Evolutionary conservation across 345 rosid species (phyloP).

Genomic region (Gossypium raimondii): DNA sequence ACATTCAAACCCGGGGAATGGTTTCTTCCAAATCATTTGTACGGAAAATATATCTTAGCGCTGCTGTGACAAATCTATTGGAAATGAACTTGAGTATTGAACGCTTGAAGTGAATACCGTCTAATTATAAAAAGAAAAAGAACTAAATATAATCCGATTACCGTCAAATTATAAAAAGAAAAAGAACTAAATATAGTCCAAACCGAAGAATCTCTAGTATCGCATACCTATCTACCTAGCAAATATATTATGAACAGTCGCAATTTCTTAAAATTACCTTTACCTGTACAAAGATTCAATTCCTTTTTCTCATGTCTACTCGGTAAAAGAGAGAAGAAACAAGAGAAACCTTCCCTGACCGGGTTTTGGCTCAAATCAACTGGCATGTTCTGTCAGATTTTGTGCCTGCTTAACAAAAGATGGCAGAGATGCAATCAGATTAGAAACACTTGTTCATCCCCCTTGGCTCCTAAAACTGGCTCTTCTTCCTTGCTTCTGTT

Average conservation of each 20-base stretch:
- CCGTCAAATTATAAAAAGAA: not conserved
- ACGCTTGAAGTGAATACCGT: not conserved
- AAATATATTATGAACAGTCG: conserved; percentile 30
- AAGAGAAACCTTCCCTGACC: not conserved
- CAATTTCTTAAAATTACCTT: conserved; percentile 17
- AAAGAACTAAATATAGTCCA: not conserved
- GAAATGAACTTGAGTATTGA: not conserved
- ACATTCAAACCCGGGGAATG: not conserved
- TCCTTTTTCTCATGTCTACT: not conserved
- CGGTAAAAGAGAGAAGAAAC: not conserved
- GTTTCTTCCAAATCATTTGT: not conserved
- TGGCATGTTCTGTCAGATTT: conserved; percentile 8
- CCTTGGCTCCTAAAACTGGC: conserved; percentile 21
- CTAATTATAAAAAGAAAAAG: not conserved
- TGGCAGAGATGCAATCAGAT: not conserved
- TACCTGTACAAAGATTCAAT: conserved; percentile 25
- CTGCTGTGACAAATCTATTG: not conserved
- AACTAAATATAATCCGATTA: not conserved
- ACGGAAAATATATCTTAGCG: not conserved
- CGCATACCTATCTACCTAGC: not conserved
- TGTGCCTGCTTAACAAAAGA: conserved; percentile 1
- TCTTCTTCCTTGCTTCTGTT: conserved; percentile 26
- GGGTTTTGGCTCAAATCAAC: conserved; percentile 2
- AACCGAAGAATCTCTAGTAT: not conserved
- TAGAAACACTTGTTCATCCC: conserved; percentile 27